Base-by-base conservation (phyloP, 257 asterid genomes). In the Nicotiana knightiana region DNA sequence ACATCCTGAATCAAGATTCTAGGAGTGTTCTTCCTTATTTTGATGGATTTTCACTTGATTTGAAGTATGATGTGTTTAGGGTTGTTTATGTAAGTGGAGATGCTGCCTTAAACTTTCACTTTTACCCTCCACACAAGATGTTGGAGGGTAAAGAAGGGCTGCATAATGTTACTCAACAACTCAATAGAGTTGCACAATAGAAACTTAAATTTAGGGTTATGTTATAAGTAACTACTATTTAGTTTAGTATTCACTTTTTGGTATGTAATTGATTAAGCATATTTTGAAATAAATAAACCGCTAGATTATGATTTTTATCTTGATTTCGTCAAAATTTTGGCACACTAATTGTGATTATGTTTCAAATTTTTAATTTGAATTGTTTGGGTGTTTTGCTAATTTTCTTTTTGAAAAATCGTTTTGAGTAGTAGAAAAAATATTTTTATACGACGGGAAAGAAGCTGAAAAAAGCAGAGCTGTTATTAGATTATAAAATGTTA, bases 31-130 rank as follows among this genome's bases (percentile, higher is more conserved):
- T 86, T 63, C 92, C 91, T 1, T 91, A 85, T 63, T 85, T 92
- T 32, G 93, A 87, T 62, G 93, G 87, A 1, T 67, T 83, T 10
- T 82, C 87, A 6, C 80, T 90, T 4, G 87, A 92, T 12, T 32
- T 90, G 1, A 92, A 88, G 84, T 93, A 93, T 87, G 95, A 93
- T 84, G 83, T 93, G 6, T 93, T 93, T 73, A 83, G 88, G 30
- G 97, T 92, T 0, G 88, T 81, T 5, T 90, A 73, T 67, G 93
- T 90, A 1, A 90, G 93, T 73, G 88, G 87, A 0, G 85, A 86
- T 79, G 71, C 13, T 35, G 51, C 77, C 12, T 24, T 85, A 26
- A 81, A 76, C 62, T 43, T 67, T n/a, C 83, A n/a, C 28, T 54
- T 76, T 10, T 79, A 10, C 12, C 85, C 88, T 24, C 81, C 81